Evolutionary conservation across 345 rosid species (phyloP).

Genomic region (Ceriops tagal): DNA sequence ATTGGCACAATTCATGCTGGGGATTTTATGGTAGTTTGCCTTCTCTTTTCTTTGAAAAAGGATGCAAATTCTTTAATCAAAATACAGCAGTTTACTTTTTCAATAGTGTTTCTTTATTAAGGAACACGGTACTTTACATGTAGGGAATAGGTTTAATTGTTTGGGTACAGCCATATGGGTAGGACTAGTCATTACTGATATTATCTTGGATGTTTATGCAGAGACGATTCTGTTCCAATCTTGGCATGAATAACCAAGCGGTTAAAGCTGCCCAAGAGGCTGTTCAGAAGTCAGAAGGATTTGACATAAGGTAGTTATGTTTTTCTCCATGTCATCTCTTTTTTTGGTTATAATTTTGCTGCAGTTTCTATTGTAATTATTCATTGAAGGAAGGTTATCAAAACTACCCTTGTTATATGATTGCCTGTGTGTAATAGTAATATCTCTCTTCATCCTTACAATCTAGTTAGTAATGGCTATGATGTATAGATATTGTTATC

Average conservation of each 20-base stretch:
- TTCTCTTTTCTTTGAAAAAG: background rate
- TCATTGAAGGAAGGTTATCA: too few relatives aligned
- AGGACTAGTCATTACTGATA: slow-evolving; percentile 1
- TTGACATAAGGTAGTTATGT: slow-evolving; percentile 73
- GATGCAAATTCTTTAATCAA: background rate
- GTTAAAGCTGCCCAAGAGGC: slow-evolving; percentile 98
- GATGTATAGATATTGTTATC: too few relatives aligned
- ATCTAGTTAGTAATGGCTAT: too few relatives aligned
- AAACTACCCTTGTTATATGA: too few relatives aligned
- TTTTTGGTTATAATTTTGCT: background rate
- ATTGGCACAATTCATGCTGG: slow-evolving; percentile 97
- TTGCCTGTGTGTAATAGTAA: too few relatives aligned
- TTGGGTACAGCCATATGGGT: slow-evolving; percentile 5
- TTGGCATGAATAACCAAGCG: slow-evolving; percentile 90
- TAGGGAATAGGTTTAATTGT: background rate
- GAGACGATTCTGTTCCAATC: slow-evolving; percentile 98
- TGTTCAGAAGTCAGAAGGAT: slow-evolving; percentile 89
- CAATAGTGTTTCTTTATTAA: background rate
- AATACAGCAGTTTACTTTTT: background rate
- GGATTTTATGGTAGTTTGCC: slow-evolving; percentile 79
- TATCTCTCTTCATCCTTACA: too few relatives aligned
- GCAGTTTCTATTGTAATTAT: background rate
- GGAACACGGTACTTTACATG: background rate
- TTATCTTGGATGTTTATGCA: slow-evolving; percentile 24
- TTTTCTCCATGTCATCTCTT: background rate